Evolutionary conservation across 768 basidiomycete genomes (phyloP).

Genomic region (Termitomyces sp.): DNA sequence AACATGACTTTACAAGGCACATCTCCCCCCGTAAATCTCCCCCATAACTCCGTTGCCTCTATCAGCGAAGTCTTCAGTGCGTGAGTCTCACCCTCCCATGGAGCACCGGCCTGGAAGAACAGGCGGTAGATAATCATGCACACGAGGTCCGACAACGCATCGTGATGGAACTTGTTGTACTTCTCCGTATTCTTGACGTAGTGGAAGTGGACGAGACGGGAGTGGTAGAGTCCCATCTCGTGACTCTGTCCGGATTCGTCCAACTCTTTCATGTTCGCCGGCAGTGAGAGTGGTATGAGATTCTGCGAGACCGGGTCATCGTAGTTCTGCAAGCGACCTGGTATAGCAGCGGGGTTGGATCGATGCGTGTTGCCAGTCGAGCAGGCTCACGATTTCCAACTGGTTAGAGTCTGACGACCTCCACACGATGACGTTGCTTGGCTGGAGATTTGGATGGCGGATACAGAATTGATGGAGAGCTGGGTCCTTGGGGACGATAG

Average conservation of each 20-base stretch:
- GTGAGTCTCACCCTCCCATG: not conserved
- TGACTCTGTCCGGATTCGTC: not conserved
- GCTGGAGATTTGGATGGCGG: not conserved
- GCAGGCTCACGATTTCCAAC: not conserved
- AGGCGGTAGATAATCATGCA: not conserved
- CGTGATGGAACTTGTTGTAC: slow-evolving; percentile 1
- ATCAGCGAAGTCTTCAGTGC: not conserved
- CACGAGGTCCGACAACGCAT: not conserved
- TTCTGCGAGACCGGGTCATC: not conserved
- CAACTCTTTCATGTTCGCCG: not conserved
- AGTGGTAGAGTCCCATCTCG: not conserved
- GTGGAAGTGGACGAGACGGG: not conserved
- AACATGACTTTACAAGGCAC: not conserved
- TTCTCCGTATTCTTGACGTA: not conserved
- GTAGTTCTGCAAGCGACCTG: not conserved
- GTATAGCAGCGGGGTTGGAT: not conserved
- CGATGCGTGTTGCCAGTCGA: not conserved
- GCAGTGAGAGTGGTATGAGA: not conserved
- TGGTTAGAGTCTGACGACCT: not conserved
- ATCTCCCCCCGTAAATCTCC: not conserved
- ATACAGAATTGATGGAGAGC: not conserved
- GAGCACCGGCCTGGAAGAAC: not conserved
- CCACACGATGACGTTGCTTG: not conserved
- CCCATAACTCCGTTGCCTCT: no score
- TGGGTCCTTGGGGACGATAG: not conserved